Conservation (phyloP, 768 basidiomycete genomes). For the Vararia minispora region DNA sequence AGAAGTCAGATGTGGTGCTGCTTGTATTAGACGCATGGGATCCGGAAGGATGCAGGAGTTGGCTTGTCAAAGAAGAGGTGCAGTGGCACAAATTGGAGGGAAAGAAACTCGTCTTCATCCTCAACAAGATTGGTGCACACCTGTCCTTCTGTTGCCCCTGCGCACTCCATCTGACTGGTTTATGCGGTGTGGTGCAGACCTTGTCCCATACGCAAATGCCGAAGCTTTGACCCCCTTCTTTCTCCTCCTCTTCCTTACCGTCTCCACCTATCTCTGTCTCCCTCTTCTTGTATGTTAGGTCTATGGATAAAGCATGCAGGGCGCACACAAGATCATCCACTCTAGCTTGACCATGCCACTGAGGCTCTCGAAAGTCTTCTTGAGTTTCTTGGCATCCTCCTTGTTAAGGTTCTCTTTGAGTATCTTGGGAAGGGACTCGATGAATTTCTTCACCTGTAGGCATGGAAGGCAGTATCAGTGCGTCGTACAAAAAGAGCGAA, state of each 20-base stretch:
- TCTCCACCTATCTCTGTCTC: no score
- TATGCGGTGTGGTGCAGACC: slow-evolving; percentile 41
- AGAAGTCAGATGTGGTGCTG: slow-evolving; percentile 82
- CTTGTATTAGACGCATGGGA: slow-evolving; percentile 87
- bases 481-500: no score
- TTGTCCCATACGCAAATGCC: slow-evolving; percentile 78
- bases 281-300: no score
- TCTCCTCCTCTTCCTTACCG: no score
- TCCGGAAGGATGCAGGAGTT: slow-evolving; percentile 84
- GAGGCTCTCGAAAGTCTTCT: slow-evolving; percentile 79
- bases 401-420: slow-evolving; percentile 93
- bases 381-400: slow-evolving; percentile 95
- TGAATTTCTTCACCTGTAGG: slow-evolving; percentile 99
- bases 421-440: slow-evolving; percentile 86
- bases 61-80: slow-evolving; percentile 88
- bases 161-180: not conserved
- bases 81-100: slow-evolving; percentile 71
- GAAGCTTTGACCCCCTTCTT: no score
- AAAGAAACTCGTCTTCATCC: slow-evolving; percentile 82
- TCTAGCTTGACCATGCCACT: slow-evolving; percentile 85
- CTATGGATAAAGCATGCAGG: no score
- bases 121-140: slow-evolving; percentile 85
- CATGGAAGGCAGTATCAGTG: no score
- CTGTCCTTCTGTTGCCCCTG: not conserved
- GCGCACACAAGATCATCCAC: no score